Conservation (phyloP, 2,329 filamentous ascomycete species). For the Diplodia seriata region DNA sequence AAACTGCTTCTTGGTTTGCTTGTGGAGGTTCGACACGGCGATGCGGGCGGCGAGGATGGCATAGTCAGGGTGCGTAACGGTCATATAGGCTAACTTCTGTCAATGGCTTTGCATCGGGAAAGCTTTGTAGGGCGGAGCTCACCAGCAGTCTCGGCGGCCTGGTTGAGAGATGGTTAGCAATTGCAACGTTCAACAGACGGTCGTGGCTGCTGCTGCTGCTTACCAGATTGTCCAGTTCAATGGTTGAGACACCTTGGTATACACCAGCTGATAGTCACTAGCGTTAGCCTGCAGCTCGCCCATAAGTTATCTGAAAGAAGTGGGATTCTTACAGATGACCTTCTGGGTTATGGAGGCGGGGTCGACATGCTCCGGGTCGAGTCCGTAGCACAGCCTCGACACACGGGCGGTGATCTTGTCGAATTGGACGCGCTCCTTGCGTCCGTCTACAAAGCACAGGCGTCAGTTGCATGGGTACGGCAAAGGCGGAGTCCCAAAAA, state of each 20-base stretch:
- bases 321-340: constrained; percentile 71
- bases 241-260: constrained; percentile 95
- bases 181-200: not conserved
- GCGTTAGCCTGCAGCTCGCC: not conserved
- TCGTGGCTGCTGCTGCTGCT: constrained; percentile 50
- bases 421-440: constrained; percentile 99
- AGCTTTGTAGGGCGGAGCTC: not conserved
- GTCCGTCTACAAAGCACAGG: constrained; percentile 72
- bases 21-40: constrained; percentile 98
- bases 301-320: not conserved
- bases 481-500: constrained; percentile 28
- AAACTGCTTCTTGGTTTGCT: constrained; percentile 99
- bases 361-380: constrained; percentile 95
- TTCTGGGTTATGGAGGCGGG: constrained; percentile 98
- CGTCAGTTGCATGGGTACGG: not conserved
- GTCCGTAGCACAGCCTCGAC: constrained; percentile 94
- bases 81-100: constrained; percentile 82
- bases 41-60: constrained; percentile 98
- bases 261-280: constrained; percentile 68
- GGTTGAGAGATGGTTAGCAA: constrained; percentile 34
- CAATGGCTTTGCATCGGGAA: not conserved
- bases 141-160: constrained; percentile 93
- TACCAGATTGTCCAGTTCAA: constrained; percentile 96
- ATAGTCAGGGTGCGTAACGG: constrained; percentile 98
- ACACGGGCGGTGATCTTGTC: constrained; percentile 99